These are phyloP conservation scores for Aspergillus brunneoviolaceus DNA, from an alignment of 2,329 filamentous ascomycete genomes.

Conservation along the genomic window DNA sequence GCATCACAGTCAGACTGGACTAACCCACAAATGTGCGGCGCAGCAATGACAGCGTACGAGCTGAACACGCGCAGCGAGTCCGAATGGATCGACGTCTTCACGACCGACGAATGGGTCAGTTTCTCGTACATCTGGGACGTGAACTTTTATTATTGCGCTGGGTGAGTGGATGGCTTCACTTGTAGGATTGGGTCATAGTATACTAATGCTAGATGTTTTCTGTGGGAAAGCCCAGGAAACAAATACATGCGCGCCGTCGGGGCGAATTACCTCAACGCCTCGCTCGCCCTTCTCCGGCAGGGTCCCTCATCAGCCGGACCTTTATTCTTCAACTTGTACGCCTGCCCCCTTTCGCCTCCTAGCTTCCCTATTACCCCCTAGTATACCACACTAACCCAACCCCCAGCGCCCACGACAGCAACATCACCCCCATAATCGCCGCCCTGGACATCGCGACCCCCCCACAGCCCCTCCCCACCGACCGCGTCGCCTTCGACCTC, in stretches of 20 bases:
- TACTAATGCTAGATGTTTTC: too few species aligned
- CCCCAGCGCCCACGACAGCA: constrained; percentile 17
- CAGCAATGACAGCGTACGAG: constrained; percentile 24
- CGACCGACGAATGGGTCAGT: constrained; percentile 23
- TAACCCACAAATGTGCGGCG: too few species aligned
- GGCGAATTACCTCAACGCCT: constrained; percentile 23
- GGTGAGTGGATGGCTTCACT: constrained; percentile 10
- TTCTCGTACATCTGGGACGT: constrained; percentile 22
- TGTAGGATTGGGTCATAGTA: too few species aligned
- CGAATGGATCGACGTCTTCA: constrained; percentile 25
- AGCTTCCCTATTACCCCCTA: not conserved
- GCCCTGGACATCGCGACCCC: constrained; percentile 21
- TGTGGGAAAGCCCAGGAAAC: constrained; percentile 14
- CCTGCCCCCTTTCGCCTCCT: not conserved
- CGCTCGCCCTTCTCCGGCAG: constrained; percentile 19
- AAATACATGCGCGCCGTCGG: constrained; percentile 22
- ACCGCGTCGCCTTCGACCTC: constrained; percentile 20
- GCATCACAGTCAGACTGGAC: too few species aligned
- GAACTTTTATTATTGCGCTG: constrained; percentile 24
- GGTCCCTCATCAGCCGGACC: constrained; percentile 15
- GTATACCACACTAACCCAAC: not conserved
- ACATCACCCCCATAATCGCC: constrained; percentile 22
- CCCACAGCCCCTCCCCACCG: constrained; percentile 16
- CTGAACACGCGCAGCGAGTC: constrained; percentile 21
- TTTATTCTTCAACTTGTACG: constrained; percentile 19